Evolutionary conservation across 768 basidiomycete species (phyloP), one percentile per base, ranked within the genome.

Genomic region (Tylopilus rubrobrunneus): DNA sequence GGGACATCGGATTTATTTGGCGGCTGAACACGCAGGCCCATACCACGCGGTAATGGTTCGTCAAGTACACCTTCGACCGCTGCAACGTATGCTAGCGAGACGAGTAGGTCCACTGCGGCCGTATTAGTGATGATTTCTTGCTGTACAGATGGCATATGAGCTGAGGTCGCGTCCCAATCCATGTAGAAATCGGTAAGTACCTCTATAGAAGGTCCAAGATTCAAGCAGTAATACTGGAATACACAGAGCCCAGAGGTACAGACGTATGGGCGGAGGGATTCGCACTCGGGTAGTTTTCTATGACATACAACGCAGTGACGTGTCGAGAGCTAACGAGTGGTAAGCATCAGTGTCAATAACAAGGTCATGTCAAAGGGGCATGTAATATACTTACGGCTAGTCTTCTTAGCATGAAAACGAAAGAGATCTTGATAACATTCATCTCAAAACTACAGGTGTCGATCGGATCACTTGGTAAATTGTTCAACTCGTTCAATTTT

Each of bases 251-350:
- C 78, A 5, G 75, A 76, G 51, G 78, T 76, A 64, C 87, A 89
- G 25, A 89, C 85, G 61, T 87, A 89, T 1, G 87, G 87, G 64
- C 87, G 86, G 55, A 88, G 77, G 1, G 82, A 79, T 56, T 82
- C 81, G 53, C 78, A 80, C 39, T 70, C 73, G 9, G 73, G 60
- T 29, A 85, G 72, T 56, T 76, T 78, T 58, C 79, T 79, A 61
- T 86, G 86, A 67, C 87, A 88, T 17, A 86, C 83, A n/a, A 86
- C 74, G 59, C 87, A 89, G 67, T 81, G 86, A 21, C 80, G 75
- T 0, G 84, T 80, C 59, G 85, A 88, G 21, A 88, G 73, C 83
- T 86, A 21, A 5, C 25, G 25, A 25, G 25, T 29, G 2, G 11
- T 21, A 25, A 37, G 28, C 33, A 19, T 36, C 11, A 15, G 27